Conservation (phyloP, 2,329 filamentous ascomycete genomes). For the Arthrobotrys megalospora region DNA sequence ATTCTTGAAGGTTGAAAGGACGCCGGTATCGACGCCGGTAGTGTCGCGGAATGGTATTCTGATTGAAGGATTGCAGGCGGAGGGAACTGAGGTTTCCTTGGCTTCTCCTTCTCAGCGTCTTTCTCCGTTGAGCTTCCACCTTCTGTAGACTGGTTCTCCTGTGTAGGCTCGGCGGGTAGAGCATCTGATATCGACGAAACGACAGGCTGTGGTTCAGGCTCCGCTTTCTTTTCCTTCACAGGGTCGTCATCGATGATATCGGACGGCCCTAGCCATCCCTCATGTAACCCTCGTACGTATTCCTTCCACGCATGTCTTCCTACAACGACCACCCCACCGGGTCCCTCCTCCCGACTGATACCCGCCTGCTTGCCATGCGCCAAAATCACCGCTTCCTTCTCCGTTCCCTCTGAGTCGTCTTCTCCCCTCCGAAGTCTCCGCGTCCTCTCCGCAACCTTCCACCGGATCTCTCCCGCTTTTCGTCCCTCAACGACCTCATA, state of each 20-base stretch:
- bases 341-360: conserved; percentile 79
- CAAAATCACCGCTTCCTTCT: conserved; percentile 74
- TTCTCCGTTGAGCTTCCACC: conserved; percentile 65
- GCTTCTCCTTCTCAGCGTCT: conserved; percentile 70
- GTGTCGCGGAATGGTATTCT: conserved; percentile 78
- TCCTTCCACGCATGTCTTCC: conserved; percentile 97
- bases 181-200: conserved; percentile 51
- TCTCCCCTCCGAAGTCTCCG: conserved; percentile 78
- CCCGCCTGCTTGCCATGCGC: conserved; percentile 77
- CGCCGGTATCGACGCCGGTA: conserved; percentile 77
- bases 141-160: conserved; percentile 62
- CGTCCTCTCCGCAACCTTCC: conserved; percentile 87
- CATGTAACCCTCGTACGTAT: conserved; percentile 91
- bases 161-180: conserved; percentile 61
- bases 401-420: conserved; percentile 68
- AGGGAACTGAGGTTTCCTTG: conserved; percentile 75
- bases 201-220: conserved; percentile 65
- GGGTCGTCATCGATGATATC: conserved; percentile 71
- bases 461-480: conserved; percentile 91
- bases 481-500: conserved; percentile 96
- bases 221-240: conserved; percentile 54
- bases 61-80: conserved; percentile 80
- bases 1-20: conserved; percentile 81
- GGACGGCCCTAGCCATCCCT: conserved; percentile 93
- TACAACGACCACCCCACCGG: conserved; percentile 87